Percentiles rank a stretch among this genome's conserved stretches.
Evolutionary conservation across 352 stramenopile genomes (phyloP).

Genomic region (Aphanomyces stellatus): DNA sequence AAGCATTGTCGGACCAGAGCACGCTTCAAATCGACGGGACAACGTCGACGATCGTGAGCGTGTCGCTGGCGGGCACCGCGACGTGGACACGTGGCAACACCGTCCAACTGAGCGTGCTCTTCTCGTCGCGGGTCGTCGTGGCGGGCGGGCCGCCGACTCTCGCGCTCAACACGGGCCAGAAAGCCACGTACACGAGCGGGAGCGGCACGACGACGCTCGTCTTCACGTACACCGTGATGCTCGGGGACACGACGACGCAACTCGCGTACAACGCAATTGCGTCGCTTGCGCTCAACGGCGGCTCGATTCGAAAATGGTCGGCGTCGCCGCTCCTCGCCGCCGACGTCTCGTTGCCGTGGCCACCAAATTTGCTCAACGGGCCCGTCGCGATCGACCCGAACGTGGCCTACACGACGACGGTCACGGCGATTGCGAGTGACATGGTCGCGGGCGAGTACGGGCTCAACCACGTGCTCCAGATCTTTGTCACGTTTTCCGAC

Average conservation of each 20-base stretch:
- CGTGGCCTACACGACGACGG: slow-evolving; percentile 32
- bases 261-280: neutral
- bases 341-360: slow-evolving; percentile 28
- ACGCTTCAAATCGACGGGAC: slow-evolving; percentile 33
- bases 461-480: slow-evolving; percentile 57
- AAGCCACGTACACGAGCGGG: slow-evolving; percentile 36
- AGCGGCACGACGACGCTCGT: slow-evolving; percentile 39
- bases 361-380: neutral
- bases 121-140: slow-evolving; percentile 11
- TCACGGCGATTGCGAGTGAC: slow-evolving; percentile 40
- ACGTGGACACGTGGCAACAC: slow-evolving; percentile 4
- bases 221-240: slow-evolving; percentile 26
- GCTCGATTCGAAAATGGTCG: slow-evolving; percentile 11
- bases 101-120: neutral
- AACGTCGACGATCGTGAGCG: neutral
- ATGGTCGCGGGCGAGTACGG: slow-evolving; percentile 47
- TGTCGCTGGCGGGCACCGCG: slow-evolving; percentile 17
- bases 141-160: neutral
- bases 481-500: slow-evolving; percentile 63
- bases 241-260: neutral
- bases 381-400: slow-evolving; percentile 44
- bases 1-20: slow-evolving; percentile 18
- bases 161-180: neutral
- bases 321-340: slow-evolving; percentile 25
- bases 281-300: neutral